Percentiles rank a stretch among this genome's conserved stretches.
phyloP scores from a whole-genome alignment of 2,329 filamentous ascomycete genomes.

The Fusarium lyarnte region DNA sequence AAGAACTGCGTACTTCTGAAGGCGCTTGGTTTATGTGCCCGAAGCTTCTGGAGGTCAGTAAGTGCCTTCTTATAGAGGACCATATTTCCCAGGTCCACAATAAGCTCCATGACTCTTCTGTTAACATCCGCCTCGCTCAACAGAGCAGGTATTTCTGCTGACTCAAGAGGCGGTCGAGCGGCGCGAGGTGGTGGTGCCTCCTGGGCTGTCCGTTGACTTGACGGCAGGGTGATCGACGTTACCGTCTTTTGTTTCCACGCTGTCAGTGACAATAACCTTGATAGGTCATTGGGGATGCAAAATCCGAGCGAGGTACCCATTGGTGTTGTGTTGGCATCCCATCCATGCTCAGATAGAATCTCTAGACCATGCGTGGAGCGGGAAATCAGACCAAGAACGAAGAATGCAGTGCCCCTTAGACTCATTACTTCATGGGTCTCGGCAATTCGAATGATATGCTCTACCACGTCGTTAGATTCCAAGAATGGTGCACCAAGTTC shows the following conservation, averaged over 20 bases:
- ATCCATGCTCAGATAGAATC: slow-evolving; percentile 87
- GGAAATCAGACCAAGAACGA: slow-evolving; percentile 91
- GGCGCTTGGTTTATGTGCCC: slow-evolving; percentile 75
- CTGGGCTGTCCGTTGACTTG: slow-evolving; percentile 63
- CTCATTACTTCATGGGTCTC: slow-evolving; percentile 90
- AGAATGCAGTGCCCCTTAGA: slow-evolving; percentile 93
- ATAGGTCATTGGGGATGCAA: slow-evolving; percentile 83
- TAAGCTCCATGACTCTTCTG: slow-evolving; percentile 83
- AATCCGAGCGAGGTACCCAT: slow-evolving; percentile 86
- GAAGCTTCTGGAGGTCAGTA: slow-evolving; percentile 82
- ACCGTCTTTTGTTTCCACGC: slow-evolving; percentile 66
- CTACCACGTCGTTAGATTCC: slow-evolving; percentile 88
- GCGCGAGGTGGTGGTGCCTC: slow-evolving; percentile 55
- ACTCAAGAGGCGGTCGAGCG: slow-evolving; percentile 55
- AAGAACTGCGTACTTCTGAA: slow-evolving; percentile 84
- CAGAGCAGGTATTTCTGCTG: slow-evolving; percentile 53
- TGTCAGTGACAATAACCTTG: slow-evolving; percentile 77
- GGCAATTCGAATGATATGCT: slow-evolving; percentile 87
- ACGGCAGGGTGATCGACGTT: slow-evolving; percentile 57
- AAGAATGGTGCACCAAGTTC: slow-evolving; percentile 94
- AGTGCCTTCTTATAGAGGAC: slow-evolving; percentile 90
- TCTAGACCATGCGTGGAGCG: slow-evolving; percentile 91
- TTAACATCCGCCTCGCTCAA: slow-evolving; percentile 72
- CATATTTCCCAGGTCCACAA: slow-evolving; percentile 91
- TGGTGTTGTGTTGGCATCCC: slow-evolving; percentile 89